These are phyloP conservation scores for Colletotrichum falcatum DNA, from an alignment of 2,329 filamentous ascomycete genomes.

Conservation along the genomic window DNA sequence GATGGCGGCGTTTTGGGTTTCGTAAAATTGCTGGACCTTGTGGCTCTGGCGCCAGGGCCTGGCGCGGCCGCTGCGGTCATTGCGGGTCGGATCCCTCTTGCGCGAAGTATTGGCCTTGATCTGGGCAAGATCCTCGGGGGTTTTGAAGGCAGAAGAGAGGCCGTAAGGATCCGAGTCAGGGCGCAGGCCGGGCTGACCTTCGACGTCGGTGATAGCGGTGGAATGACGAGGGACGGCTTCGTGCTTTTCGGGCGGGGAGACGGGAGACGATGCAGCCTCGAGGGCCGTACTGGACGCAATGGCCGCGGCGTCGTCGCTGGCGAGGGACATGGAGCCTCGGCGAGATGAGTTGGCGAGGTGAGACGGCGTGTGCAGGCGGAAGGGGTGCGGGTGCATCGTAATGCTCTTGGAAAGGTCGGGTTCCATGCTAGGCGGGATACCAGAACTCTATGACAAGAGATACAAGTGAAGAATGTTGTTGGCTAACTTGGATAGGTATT, in stretches of 20 bases:
- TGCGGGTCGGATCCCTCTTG: constrained; percentile 64
- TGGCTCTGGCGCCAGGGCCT: constrained; percentile 54
- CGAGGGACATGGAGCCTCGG: constrained; percentile 28
- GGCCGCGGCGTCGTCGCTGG: constrained; percentile 41
- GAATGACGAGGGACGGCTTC: constrained; percentile 58
- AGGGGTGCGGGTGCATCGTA: constrained; percentile 59
- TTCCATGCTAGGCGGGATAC: constrained; percentile 50
- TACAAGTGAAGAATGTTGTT: background rate
- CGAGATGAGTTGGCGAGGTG: constrained; percentile 45
- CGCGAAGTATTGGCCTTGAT: constrained; percentile 86
- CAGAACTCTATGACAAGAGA: background rate
- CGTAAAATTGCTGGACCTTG: constrained; percentile 86
- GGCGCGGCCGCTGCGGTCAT: constrained; percentile 21
- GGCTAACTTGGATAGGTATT: background rate
- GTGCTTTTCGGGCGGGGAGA: constrained; percentile 46
- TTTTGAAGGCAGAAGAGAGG: constrained; percentile 82
- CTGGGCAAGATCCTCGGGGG: constrained; percentile 77
- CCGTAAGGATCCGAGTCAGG: constrained; percentile 83
- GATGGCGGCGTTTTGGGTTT: constrained; percentile 92
- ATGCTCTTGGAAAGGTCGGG: constrained; percentile 56
- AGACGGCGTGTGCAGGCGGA: constrained; percentile 52
- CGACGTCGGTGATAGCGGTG: constrained; percentile 57
- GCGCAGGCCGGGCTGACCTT: constrained; percentile 63
- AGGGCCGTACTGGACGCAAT: constrained; percentile 60
- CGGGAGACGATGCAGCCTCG: constrained; percentile 50